These are phyloP conservation scores for Mrakia frigida DNA, from an alignment of 768 basidiomycete genomes.

Conservation along the genomic window DNA sequence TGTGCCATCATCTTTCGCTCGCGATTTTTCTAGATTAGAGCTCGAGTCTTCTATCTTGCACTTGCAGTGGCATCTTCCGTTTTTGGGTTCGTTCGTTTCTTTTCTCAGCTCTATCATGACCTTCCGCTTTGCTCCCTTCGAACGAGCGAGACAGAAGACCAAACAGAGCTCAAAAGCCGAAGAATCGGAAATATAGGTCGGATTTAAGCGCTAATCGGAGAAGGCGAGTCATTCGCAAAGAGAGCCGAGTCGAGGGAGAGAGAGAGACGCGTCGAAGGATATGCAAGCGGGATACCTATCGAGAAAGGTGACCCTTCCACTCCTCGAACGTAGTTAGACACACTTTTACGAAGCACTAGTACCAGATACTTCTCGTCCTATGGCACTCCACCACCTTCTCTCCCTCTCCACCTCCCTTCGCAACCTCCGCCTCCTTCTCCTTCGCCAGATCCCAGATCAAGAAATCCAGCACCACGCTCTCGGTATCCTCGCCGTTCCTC, in stretches of 20 bases:
- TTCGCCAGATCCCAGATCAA: conserved; percentile 74
- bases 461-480: conserved; percentile 81
- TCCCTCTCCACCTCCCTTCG: conserved; percentile 45
- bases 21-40: not conserved
- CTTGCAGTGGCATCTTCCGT: not conserved
- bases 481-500: conserved; percentile 45
- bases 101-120: not conserved
- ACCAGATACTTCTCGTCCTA: conserved; percentile 79
- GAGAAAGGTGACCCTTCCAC: no score
- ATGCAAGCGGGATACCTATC: no score
- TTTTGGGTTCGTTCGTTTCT: not conserved
- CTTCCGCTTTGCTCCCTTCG: no score
- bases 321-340: no score
- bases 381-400: conserved; percentile 63
- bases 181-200: no score
- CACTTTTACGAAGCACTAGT: no score
- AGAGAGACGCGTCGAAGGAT: no score
- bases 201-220: no score
- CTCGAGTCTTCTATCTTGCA: not conserved
- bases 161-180: no score
- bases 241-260: no score
- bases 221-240: no score
- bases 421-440: conserved; percentile 49
- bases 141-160: no score
- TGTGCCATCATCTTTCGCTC: not conserved